Conservation (phyloP, 345 rosid species). For the Carallia brachiata region DNA sequence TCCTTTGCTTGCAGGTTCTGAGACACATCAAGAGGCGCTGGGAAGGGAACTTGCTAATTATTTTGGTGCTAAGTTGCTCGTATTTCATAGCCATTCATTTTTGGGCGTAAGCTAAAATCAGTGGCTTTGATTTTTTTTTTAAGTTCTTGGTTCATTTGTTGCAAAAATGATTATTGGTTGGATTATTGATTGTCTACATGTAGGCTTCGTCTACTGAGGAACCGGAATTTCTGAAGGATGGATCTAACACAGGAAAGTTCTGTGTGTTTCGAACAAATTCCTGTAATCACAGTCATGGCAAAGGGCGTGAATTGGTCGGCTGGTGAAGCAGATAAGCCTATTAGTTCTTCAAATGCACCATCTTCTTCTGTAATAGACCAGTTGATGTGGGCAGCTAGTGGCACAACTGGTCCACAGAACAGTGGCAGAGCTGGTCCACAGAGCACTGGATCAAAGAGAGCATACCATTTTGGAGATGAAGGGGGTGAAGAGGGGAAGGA, state of each 20-base stretch:
- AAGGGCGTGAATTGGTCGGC: conserved; percentile 43
- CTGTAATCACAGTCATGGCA: conserved; percentile 37
- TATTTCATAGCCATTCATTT: conserved; percentile 72
- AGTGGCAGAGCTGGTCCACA: no score
- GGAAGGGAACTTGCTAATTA: conserved; percentile 77
- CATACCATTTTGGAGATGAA: no score
- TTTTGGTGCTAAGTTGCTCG: conserved; percentile 74
- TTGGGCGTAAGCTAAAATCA: conserved; percentile 66
- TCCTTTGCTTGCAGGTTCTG: conserved; percentile 58
- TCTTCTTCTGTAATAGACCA: conserved; percentile 23
- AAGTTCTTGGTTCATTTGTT: not conserved
- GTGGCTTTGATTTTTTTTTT: not conserved
- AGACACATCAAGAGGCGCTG: conserved; percentile 86
- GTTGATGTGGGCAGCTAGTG: no score
- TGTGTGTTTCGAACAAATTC: conserved; percentile 46
- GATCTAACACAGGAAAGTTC: conserved; percentile 49
- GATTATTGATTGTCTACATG: conserved; percentile 23
- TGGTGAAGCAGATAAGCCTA: conserved; percentile 55
- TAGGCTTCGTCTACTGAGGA: conserved; percentile 83
- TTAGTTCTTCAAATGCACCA: conserved; percentile 44
- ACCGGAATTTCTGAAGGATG: conserved; percentile 69
- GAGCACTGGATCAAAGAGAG: no score
- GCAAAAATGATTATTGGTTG: conserved; percentile 15
- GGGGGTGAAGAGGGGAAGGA: no score
- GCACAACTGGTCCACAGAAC: no score